These are phyloP conservation scores for Torulaspora microellipsoides DNA, from an alignment of 805 yeast species.

Conservation along the genomic window DNA sequence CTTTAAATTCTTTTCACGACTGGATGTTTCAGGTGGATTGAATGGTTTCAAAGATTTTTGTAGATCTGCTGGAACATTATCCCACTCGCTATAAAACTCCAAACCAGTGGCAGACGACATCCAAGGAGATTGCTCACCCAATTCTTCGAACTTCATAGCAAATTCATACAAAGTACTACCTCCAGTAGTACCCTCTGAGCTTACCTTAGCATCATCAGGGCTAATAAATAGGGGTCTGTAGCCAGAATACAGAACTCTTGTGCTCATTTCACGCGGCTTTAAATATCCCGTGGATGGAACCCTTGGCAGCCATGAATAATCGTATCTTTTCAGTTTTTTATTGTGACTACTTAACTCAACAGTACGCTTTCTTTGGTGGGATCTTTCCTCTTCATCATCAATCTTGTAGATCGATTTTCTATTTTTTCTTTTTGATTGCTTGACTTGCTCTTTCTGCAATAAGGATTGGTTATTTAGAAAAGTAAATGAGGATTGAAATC, in stretches of 20 bases:
- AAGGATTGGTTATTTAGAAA: conserved; percentile 23
- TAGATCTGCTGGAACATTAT: conserved; percentile 31
- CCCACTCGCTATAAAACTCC: conserved; percentile 36
- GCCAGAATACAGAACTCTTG: conserved; percentile 28
- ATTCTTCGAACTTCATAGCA: conserved; percentile 31
- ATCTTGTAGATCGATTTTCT: conserved; percentile 10
- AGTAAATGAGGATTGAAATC: conserved; percentile 26
- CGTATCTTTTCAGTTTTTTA: conserved; percentile 13
- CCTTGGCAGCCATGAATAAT: conserved; percentile 30
- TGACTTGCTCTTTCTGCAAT: conserved; percentile 17
- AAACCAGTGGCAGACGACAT: conserved; percentile 36
- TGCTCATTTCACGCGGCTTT: conserved; percentile 22
- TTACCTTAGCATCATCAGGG: conserved; percentile 11
- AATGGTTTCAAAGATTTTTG: conserved; percentile 33
- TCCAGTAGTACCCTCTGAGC: neutral
- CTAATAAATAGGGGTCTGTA: conserved; percentile 30
- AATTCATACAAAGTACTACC: conserved; percentile 22
- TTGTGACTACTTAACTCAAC: conserved; percentile 2
- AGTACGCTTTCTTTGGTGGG: conserved; percentile 6
- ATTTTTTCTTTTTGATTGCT: conserved; percentile 15
- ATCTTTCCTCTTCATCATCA: conserved; percentile 11
- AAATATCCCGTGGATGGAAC: conserved; percentile 28
- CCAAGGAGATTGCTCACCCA: conserved; percentile 33
- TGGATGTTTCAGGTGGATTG: conserved; percentile 26
- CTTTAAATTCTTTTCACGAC: conserved; percentile 3